Conservation (phyloP, 345 rosid genomes). For the Bruguiera gymnorhiza region DNA sequence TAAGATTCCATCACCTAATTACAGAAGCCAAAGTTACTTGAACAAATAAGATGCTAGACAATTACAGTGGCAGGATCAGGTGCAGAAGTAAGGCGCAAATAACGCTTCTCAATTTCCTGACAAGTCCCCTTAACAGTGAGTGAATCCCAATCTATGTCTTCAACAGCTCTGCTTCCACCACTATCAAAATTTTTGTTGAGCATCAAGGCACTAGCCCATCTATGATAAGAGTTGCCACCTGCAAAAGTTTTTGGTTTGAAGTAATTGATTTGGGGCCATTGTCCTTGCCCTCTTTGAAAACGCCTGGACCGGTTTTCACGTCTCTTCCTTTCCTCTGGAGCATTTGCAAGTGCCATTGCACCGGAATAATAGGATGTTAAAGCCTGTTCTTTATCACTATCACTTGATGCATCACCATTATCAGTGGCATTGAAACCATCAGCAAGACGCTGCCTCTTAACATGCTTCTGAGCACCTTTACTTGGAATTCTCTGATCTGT, state of each 20-base stretch:
- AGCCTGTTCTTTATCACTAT: constrained; percentile 80
- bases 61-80: constrained; percentile 95
- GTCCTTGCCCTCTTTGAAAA: constrained; percentile 74
- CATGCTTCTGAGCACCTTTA: constrained; percentile 58
- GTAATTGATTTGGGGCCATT: constrained; percentile 47
- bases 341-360: constrained; percentile 59
- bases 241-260: constrained; percentile 60
- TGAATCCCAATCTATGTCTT: constrained; percentile 99
- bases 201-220: constrained; percentile 74
- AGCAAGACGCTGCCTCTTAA: constrained; percentile 69
- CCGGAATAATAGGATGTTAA: constrained; percentile 71
- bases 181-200: constrained; percentile 70
- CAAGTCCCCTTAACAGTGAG: constrained; percentile 94
- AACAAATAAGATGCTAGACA: constrained; percentile 22
- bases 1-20: not conserved
- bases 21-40: constrained; percentile 10
- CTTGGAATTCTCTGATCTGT: constrained; percentile 48
- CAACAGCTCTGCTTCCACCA: constrained; percentile 83
- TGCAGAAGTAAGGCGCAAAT: constrained; percentile 97
- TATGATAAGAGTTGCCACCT: constrained; percentile 54
- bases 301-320: constrained; percentile 92
- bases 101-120: constrained; percentile 93
- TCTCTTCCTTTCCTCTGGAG: constrained; percentile 85
- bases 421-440: constrained; percentile 41
- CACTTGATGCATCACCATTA: constrained; percentile 85